A percentile compares a stretch with the other conserved stretches of the same genome.
phyloP scores from a whole-genome alignment of 345 rosid species.

The Corchorus olitorius region DNA sequence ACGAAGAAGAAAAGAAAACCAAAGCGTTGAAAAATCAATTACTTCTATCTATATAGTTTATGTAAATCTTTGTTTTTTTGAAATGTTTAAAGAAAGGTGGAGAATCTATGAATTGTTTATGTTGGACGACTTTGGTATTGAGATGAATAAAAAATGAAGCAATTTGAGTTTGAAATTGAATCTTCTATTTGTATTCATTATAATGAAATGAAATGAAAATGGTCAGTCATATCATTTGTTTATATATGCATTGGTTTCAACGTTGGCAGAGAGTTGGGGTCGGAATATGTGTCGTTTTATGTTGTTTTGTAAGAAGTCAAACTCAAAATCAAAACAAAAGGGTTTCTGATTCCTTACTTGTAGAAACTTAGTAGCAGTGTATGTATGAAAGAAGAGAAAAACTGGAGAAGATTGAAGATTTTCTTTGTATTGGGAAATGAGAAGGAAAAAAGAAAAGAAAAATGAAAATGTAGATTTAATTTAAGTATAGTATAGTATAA shows the following conservation, averaged over 20 bases:
- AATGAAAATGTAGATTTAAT: too few species aligned
- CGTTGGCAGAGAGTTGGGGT: conserved; percentile 34
- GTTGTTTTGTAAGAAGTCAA: conserved; percentile 25
- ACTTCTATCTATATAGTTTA: too few species aligned
- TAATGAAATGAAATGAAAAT: too few species aligned
- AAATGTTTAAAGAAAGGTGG: neutral
- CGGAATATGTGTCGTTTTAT: conserved; percentile 46
- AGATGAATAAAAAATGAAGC: neutral
- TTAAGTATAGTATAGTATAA: too few species aligned
- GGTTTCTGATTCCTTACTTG: conserved; percentile 19
- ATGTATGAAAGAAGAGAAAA: neutral
- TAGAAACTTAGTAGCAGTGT: too few species aligned
- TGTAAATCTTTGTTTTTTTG: too few species aligned
- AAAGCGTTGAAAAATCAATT: conserved; percentile 29
- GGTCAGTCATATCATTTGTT: neutral
- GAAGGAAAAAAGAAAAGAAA: neutral
- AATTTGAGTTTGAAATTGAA: conserved; percentile 31
- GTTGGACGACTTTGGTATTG: conserved; percentile 26
- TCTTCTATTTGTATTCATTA: conserved; percentile 22
- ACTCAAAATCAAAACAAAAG: conserved; percentile 34
- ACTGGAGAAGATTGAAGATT: neutral
- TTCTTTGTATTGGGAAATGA: conserved; percentile 29
- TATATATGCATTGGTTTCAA: conserved; percentile 34
- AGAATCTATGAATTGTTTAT: conserved; percentile 25
- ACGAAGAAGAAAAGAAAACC: conserved; percentile 25